Percentiles rank a stretch among this genome's conserved stretches.
Conservation (phyloP, 306 rosid species). For the Vachellia collinsii region DNA sequence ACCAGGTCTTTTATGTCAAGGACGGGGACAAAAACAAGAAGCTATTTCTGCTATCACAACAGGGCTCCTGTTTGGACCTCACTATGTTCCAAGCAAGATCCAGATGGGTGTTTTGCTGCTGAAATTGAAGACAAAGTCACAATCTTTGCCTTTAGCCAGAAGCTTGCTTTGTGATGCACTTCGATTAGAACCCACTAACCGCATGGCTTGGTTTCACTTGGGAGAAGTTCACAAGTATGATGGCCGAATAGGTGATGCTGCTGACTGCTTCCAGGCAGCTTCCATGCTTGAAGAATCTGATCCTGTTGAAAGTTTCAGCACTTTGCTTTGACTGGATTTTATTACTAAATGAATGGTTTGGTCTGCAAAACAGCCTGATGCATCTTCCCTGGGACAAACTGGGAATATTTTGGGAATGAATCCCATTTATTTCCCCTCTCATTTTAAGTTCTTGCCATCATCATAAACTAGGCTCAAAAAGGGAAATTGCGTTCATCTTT, state of each 20-base stretch:
- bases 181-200: conserved; percentile 83
- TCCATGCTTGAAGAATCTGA: conserved; percentile 93
- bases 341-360: background rate
- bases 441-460: conserved; percentile 14
- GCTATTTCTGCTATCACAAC: conserved; percentile 57
- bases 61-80: conserved; percentile 63
- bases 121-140: conserved; percentile 54
- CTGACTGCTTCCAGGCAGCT: conserved; percentile 95
- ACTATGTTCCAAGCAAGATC: conserved; percentile 73
- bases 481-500: conserved; percentile 10
- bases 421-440: background rate
- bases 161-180: conserved; percentile 86
- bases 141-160: conserved; percentile 75
- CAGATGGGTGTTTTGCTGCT: conserved; percentile 60
- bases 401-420: conserved; percentile 29
- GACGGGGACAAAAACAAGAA: conserved; percentile 63
- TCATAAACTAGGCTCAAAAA: conserved; percentile 28
- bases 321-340: conserved; percentile 47
- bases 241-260: conserved; percentile 77
- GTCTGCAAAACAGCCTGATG: conserved; percentile 8
- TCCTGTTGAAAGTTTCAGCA: conserved; percentile 78
- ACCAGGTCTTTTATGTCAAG: conserved; percentile 66
- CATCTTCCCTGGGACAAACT: background rate
- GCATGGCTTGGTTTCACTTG: conserved; percentile 79
- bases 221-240: conserved; percentile 77